A percentile compares a stretch with the other conserved stretches of the same genome.
phyloP scores from a whole-genome alignment of 2,329 filamentous ascomycete genomes.

The Botrytis aclada region DNA sequence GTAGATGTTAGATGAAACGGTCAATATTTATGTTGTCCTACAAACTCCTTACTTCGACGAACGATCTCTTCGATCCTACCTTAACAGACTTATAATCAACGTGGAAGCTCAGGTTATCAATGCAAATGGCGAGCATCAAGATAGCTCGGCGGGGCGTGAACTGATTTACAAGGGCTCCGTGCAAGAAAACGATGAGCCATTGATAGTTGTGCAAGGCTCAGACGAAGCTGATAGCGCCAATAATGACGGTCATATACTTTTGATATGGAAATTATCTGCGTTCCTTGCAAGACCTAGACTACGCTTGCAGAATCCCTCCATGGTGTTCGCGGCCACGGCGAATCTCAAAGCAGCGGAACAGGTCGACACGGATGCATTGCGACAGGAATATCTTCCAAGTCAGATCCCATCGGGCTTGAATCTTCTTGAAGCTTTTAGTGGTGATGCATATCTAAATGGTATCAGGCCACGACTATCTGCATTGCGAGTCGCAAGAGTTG shows the following conservation, averaged over 20 bases:
- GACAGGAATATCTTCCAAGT: constrained; percentile 66
- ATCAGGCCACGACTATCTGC: constrained; percentile 69
- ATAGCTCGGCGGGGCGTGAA: constrained; percentile 51
- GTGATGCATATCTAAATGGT: constrained; percentile 57
- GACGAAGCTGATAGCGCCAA: constrained; percentile 40
- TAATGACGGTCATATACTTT: constrained; percentile 46
- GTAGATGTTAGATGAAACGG: constrained; percentile 66
- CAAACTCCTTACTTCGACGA: constrained; percentile 61
- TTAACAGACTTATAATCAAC: constrained; percentile 61
- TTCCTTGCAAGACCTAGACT: constrained; percentile 59
- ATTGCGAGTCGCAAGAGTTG: constrained; percentile 69
- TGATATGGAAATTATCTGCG: constrained; percentile 59
- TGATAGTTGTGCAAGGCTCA: constrained; percentile 45
- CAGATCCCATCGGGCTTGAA: constrained; percentile 69
- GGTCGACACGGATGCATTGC: constrained; percentile 42
- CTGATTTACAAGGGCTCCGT: constrained; percentile 57
- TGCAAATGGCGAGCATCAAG: constrained; percentile 46
- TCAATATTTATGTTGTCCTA: constrained; percentile 66
- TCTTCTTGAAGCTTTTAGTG: constrained; percentile 69
- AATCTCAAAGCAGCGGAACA: constrained; percentile 54
- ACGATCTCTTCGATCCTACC: constrained; percentile 53
- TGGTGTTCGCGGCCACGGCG: constrained; percentile 62
- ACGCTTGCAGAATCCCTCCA: constrained; percentile 62
- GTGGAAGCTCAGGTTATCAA: constrained; percentile 66
- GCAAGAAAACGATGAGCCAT: constrained; percentile 48